Evolutionary conservation across 225 moss, liverwort and hornwort species (phyloP).

Genomic region (Asterella californica): DNA sequence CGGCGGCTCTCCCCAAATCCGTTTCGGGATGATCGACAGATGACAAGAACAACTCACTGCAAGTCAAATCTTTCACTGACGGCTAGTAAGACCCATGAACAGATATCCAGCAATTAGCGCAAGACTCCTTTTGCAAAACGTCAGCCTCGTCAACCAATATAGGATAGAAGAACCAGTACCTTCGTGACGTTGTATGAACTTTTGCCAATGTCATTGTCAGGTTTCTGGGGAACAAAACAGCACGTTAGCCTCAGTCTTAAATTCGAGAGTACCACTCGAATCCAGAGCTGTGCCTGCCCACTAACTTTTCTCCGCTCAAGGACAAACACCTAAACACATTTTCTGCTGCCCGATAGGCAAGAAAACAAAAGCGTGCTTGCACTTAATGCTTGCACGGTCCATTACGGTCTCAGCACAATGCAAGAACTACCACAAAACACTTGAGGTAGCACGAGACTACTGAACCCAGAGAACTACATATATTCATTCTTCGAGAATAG

Average conservation of each 20-base stretch:
- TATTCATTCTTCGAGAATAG: too few relatives aligned
- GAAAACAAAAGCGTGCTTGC: neutral
- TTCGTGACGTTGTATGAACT: constrained; percentile 88
- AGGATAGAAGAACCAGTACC: constrained; percentile 40
- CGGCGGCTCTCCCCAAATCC: neutral
- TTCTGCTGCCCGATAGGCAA: too few relatives aligned
- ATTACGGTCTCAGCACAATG: too few relatives aligned
- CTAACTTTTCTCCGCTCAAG: neutral
- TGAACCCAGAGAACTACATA: too few relatives aligned
- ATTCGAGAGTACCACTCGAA: neutral
- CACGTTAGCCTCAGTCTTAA: neutral
- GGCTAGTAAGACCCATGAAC: neutral
- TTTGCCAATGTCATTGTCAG: constrained; percentile 94
- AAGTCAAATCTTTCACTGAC: neutral
- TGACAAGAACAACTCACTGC: neutral
- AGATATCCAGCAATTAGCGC: neutral
- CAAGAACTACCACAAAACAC: too few relatives aligned
- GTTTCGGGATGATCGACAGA: neutral
- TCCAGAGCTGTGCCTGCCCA: neutral
- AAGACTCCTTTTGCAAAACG: neutral
- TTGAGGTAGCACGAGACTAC: too few relatives aligned
- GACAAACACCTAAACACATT: too few relatives aligned
- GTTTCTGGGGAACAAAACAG: constrained; percentile 52
- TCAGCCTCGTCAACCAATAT: neutral
- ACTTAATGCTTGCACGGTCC: neutral